Evolutionary conservation across 176 grass and related monocot genomes (phyloP).

Genomic region (Eleusine coracana): DNA sequence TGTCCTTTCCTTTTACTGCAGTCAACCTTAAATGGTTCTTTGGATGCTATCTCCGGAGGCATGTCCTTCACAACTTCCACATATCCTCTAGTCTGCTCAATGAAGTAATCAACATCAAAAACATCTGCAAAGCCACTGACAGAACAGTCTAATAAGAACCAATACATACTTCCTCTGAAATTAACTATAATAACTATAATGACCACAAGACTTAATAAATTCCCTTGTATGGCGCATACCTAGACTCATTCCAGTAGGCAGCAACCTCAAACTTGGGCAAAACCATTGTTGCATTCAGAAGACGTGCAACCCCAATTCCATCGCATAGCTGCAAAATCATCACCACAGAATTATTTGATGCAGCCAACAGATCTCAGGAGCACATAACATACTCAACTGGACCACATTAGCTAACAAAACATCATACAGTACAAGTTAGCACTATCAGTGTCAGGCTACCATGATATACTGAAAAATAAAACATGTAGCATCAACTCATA

Average conservation of each 20-base stretch:
- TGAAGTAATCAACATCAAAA: slow-evolving; percentile 94
- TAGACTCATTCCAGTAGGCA: slow-evolving; percentile 97
- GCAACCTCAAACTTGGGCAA: slow-evolving; percentile 92
- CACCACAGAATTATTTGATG: not conserved
- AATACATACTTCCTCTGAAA: not conserved
- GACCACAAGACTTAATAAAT: not conserved
- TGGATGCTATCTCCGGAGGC: slow-evolving; percentile 64
- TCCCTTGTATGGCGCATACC: slow-evolving; percentile 44
- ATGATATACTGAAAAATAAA: slow-evolving; percentile 15
- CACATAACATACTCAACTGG: not conserved
- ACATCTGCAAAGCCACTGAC: slow-evolving; percentile 92
- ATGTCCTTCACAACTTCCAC: slow-evolving; percentile 79
- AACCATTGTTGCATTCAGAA: slow-evolving; percentile 91
- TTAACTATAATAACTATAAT: not conserved
- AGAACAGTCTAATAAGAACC: slow-evolving; percentile 44
- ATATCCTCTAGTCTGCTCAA: slow-evolving; percentile 80
- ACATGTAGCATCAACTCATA: slow-evolving; percentile 3
- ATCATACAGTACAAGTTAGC: not conserved
- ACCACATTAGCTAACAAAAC: not conserved
- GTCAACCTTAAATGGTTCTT: slow-evolving; percentile 81
- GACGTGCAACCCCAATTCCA: slow-evolving; percentile 72
- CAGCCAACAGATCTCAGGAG: not conserved
- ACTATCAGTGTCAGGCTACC: not conserved
- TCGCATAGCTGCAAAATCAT: slow-evolving; percentile 77
- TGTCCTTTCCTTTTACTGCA: slow-evolving; percentile 86